A percentile compares a stretch with the other conserved stretches of the same genome.
Evolutionary conservation across 345 rosid species (phyloP).

Genomic region (Salix purpurea): DNA sequence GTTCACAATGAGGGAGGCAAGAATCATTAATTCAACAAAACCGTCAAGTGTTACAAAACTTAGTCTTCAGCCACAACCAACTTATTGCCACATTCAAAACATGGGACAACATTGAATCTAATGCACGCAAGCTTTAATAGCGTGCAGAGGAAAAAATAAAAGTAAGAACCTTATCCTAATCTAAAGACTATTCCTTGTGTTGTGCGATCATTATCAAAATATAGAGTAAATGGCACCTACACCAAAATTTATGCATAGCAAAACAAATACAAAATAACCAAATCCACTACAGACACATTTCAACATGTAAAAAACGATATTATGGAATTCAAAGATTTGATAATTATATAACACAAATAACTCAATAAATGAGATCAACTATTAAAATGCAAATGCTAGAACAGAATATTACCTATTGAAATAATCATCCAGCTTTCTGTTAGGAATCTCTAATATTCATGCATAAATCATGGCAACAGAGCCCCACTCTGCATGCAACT

Average conservation of each 20-base stretch:
- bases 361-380: neutral
- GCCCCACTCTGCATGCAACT: constrained; percentile 85
- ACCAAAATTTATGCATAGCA: neutral
- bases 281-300: neutral
- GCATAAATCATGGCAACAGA: constrained; percentile 72
- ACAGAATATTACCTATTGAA: constrained; percentile 45
- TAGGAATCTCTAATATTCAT: constrained; percentile 79
- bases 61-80: neutral
- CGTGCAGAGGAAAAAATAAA: neutral
- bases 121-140: neutral
- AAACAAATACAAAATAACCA: neutral
- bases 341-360: neutral
- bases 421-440: constrained; percentile 78
- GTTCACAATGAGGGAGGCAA: neutral
- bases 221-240: neutral
- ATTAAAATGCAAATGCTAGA: neutral
- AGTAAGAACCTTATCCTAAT: neutral
- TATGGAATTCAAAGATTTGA: neutral
- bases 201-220: neutral
- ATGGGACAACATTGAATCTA: neutral
- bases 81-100: neutral
- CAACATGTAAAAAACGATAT: neutral
- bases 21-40: neutral
- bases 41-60: neutral
- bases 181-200: neutral